phyloP scores from a whole-genome alignment of 1,284 basidiomycete genomes.

The Pseudozyma thailandica region DNA sequence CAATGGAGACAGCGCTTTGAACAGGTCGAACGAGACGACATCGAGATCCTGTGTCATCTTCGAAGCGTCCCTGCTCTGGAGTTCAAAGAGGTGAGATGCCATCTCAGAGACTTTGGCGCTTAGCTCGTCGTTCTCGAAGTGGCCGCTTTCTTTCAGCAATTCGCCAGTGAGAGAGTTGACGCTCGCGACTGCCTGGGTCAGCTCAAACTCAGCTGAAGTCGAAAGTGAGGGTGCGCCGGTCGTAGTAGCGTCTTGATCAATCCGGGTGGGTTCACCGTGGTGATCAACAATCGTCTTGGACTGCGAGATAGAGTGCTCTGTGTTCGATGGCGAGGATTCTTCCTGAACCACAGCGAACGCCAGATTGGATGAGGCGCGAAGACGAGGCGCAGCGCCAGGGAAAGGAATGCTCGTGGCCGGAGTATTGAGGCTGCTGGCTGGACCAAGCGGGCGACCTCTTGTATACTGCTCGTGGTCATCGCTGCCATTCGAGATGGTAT shows the following conservation, averaged over 20 bases:
- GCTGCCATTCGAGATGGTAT: conserved; percentile 40
- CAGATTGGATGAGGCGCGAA: conserved; percentile 47
- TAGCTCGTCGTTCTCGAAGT: conserved; percentile 12
- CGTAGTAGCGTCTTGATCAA: neutral
- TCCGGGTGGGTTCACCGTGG: conserved; percentile 7
- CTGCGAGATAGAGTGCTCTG: conserved; percentile 28
- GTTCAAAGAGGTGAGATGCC: conserved; percentile 12
- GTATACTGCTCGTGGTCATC: conserved; percentile 45
- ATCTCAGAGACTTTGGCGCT: conserved; percentile 17
- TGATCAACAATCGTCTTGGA: conserved; percentile 37
- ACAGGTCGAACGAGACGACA: conserved; percentile 48
- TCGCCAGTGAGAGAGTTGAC: conserved; percentile 6
- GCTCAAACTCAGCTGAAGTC: conserved; percentile 8
- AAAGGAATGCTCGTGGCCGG: conserved; percentile 26
- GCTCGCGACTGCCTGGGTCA: conserved; percentile 8
- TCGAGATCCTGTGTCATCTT: conserved; percentile 45
- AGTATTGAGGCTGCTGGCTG: conserved; percentile 22
- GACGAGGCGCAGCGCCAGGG: conserved; percentile 19
- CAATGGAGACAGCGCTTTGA: conserved; percentile 48
- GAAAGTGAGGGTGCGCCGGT: neutral
- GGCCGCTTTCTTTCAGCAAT: conserved; percentile 15
- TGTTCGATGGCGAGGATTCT: conserved; percentile 42
- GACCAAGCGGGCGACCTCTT: conserved; percentile 37
- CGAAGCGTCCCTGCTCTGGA: conserved; percentile 17
- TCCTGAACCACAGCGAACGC: conserved; percentile 46